These are phyloP conservation scores for Leccinum obscurum DNA, from an alignment of 768 basidiomycete genomes.

Conservation along the genomic window DNA sequence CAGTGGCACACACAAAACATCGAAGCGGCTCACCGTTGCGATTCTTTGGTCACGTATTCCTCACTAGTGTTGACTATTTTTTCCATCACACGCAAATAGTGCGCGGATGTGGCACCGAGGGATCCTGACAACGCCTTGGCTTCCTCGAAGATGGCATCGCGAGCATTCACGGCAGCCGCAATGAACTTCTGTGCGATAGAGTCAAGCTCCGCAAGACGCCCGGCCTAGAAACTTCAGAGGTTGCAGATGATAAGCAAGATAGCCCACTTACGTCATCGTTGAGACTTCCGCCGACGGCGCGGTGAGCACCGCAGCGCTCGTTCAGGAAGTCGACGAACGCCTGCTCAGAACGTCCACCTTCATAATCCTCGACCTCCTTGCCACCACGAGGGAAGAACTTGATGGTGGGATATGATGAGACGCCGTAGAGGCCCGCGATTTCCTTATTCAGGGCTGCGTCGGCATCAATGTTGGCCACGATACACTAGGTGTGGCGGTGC, in stretches of 20 bases:
- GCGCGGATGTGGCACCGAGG: constrained; percentile 55
- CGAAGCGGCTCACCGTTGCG: constrained; percentile 58
- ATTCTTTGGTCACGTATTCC: constrained; percentile 83
- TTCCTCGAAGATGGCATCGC: constrained; percentile 63
- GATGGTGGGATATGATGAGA: constrained; percentile 88
- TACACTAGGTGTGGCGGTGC: constrained; percentile 51
- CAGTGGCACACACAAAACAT: not conserved
- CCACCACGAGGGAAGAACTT: constrained; percentile 86
- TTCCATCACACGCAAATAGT: constrained; percentile 91
- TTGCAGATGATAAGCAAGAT: not conserved
- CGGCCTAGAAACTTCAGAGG: constrained; percentile 55
- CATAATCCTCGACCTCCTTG: constrained; percentile 66
- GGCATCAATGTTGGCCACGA: constrained; percentile 90
- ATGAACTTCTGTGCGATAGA: constrained; percentile 75
- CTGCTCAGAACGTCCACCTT: constrained; percentile 66
- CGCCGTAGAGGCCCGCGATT: constrained; percentile 68
- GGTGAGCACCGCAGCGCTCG: constrained; percentile 82
- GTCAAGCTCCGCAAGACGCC: constrained; percentile 78
- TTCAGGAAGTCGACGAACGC: constrained; percentile 82
- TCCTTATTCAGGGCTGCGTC: constrained; percentile 79
- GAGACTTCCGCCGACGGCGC: constrained; percentile 80
- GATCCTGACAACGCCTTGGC: constrained; percentile 52
- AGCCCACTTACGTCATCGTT: constrained; percentile 54
- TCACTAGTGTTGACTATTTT: constrained; percentile 72
- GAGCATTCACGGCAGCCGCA: constrained; percentile 52